Conservation (phyloP, 2,329 filamentous ascomycete genomes). For the Bretziella fagacearum region DNA sequence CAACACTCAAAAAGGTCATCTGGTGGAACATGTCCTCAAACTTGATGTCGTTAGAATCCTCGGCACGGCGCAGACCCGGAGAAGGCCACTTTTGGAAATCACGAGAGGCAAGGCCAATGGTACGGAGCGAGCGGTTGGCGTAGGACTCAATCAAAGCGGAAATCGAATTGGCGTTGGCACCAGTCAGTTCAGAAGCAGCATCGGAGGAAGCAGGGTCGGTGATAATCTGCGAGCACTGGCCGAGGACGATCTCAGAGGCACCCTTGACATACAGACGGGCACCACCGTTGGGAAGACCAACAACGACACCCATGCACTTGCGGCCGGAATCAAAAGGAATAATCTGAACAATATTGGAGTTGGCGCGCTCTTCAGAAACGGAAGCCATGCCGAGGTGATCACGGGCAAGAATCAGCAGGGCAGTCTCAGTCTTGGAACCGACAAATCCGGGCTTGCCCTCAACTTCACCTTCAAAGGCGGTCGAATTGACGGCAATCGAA, state of each 20-base stretch:
- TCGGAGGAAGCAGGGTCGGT: slow-evolving; percentile 31
- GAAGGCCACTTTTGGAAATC: slow-evolving; percentile 81
- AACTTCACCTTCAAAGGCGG: slow-evolving; percentile 59
- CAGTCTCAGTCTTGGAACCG: slow-evolving; percentile 64
- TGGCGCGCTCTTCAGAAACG: slow-evolving; percentile 46
- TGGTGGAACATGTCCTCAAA: slow-evolving; percentile 51
- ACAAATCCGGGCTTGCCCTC: slow-evolving; percentile 50
- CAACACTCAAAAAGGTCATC: slow-evolving; percentile 52
- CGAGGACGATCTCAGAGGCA: slow-evolving; percentile 46
- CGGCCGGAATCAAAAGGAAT: slow-evolving; percentile 61
- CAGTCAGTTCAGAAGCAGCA: slow-evolving; percentile 28
- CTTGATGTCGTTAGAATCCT: slow-evolving; percentile 40
- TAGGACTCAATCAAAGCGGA: slow-evolving; percentile 58
- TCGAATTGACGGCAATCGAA: slow-evolving; percentile 51
- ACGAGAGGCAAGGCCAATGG: slow-evolving; percentile 67
- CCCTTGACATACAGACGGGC: slow-evolving; percentile 46
- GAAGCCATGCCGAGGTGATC: slow-evolving; percentile 50
- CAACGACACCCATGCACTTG: slow-evolving; percentile 52
- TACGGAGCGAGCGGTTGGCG: slow-evolving; percentile 62
- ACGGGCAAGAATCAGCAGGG: slow-evolving; percentile 51
- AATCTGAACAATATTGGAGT: slow-evolving; percentile 42
- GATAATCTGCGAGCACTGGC: slow-evolving; percentile 36
- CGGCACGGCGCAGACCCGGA: slow-evolving; percentile 35
- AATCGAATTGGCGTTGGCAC: slow-evolving; percentile 39
- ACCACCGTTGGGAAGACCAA: slow-evolving; percentile 32